These are phyloP conservation scores for Ganoderma sp. DNA, from an alignment of 1,284 basidiomycete species.

Conservation along the genomic window DNA sequence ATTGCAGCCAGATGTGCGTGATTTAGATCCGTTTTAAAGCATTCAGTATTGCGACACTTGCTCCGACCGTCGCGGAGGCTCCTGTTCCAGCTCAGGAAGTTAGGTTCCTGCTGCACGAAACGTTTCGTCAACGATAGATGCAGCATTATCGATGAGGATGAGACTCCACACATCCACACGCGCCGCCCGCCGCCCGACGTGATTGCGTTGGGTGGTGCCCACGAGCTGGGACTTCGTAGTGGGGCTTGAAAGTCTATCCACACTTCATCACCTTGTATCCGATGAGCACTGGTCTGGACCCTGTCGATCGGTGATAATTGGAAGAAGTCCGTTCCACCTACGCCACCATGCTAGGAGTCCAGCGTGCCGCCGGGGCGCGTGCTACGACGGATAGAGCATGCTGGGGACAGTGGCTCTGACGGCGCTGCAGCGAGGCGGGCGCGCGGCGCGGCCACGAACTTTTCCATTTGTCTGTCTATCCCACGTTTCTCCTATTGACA, in stretches of 20 bases:
- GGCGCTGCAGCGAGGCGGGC: neutral
- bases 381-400: neutral
- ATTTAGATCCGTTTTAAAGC: neutral
- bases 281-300: neutral
- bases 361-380: neutral
- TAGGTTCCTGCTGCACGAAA: neutral
- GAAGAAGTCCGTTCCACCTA: neutral
- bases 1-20: neutral
- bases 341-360: neutral
- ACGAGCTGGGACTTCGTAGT: neutral
- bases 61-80: slow-evolving; percentile 2
- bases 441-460: slow-evolving; percentile 1
- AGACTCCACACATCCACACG: neutral
- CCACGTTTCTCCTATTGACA: neutral
- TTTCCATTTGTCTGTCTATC: neutral
- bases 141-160: neutral
- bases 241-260: neutral
- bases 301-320: neutral
- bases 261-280: neutral
- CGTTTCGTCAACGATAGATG: neutral
- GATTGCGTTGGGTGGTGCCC: slow-evolving; percentile 1
- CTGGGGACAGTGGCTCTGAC: slow-evolving; percentile 3
- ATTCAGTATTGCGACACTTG: neutral
- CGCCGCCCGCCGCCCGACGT: slow-evolving; percentile 1
- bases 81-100: neutral